Evolutionary conservation across 2,329 filamentous ascomycete genomes (phyloP).

Genomic region (Lecanicillium sp.): DNA sequence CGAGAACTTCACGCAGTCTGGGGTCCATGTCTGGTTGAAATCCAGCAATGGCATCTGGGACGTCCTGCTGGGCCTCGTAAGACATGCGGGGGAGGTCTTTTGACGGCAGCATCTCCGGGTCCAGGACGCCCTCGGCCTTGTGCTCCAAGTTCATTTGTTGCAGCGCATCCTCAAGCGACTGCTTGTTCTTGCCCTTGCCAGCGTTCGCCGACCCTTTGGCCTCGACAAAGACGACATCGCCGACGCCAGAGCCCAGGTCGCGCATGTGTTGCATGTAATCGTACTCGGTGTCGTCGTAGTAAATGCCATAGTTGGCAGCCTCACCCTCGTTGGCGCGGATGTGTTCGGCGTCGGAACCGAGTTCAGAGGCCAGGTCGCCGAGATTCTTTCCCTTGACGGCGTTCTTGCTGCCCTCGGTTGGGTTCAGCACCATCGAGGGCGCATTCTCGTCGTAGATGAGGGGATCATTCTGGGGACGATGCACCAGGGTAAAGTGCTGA

Average conservation of each 20-base stretch:
- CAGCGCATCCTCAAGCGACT: conserved; percentile 77
- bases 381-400: conserved; percentile 56
- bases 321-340: conserved; percentile 91
- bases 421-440: conserved; percentile 86
- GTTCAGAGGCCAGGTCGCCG: conserved; percentile 68
- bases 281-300: conserved; percentile 90
- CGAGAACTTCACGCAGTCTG: conserved; percentile 78
- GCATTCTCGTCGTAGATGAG: conserved; percentile 88
- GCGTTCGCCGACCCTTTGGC: conserved; percentile 48
- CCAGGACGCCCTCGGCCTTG: conserved; percentile 53
- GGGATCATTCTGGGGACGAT: conserved; percentile 95
- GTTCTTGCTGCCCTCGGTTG: conserved; percentile 39
- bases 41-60: conserved; percentile 85
- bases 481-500: conserved; percentile 88
- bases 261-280: conserved; percentile 99
- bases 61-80: conserved; percentile 88
- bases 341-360: conserved; percentile 57
- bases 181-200: conserved; percentile 67
- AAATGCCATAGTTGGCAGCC: conserved; percentile 88
- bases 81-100: conserved; percentile 71
- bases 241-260: conserved; percentile 69
- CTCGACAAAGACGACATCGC: conserved; percentile 79
- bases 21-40: conserved; percentile 99
- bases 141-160: conserved; percentile 53
- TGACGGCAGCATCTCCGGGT: conserved; percentile 69